These are phyloP conservation scores for Ceratocystis alfenasii DNA, from an alignment of 2,329 filamentous ascomycete genomes.

Conservation along the genomic window DNA sequence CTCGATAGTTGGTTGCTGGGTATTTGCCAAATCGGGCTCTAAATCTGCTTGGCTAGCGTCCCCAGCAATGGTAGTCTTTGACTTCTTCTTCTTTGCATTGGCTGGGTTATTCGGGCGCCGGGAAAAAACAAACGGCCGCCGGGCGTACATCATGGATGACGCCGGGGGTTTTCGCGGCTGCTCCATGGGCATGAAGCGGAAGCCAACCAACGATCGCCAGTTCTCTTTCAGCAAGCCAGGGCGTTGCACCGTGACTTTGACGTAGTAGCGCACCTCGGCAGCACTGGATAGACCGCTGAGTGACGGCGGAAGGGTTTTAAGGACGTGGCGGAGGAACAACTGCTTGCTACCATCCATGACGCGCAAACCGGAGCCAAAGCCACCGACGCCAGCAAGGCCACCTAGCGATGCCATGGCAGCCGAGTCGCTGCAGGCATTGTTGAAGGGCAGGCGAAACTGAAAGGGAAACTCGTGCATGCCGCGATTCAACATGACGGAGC, in stretches of 20 bases:
- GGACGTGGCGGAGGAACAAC: slow-evolving; percentile 58
- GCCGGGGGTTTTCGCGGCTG: slow-evolving; percentile 58
- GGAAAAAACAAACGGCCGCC: slow-evolving; percentile 52
- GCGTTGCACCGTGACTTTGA: slow-evolving; percentile 90
- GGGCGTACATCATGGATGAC: slow-evolving; percentile 71
- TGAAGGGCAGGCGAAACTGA: slow-evolving; percentile 64
- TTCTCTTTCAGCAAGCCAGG: slow-evolving; percentile 86
- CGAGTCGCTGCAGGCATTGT: slow-evolving; percentile 55
- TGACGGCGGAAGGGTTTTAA: slow-evolving; percentile 76
- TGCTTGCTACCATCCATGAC: slow-evolving; percentile 54
- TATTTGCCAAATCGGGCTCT: slow-evolving; percentile 20
- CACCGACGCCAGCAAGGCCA: slow-evolving; percentile 43
- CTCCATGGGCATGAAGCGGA: slow-evolving; percentile 89
- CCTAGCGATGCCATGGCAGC: slow-evolving; percentile 43
- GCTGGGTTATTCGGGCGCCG: slow-evolving; percentile 28
- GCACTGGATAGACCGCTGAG: slow-evolving; percentile 75
- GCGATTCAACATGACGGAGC: slow-evolving; percentile 48
- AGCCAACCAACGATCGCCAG: slow-evolving; percentile 53
- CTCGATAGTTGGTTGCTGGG: slow-evolving; percentile 56
- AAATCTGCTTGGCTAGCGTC: slow-evolving; percentile 4
- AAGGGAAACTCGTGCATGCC: slow-evolving; percentile 69
- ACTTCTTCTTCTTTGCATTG: slow-evolving; percentile 19
- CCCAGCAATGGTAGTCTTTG: background rate
- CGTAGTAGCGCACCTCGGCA: slow-evolving; percentile 84
- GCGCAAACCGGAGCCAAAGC: slow-evolving; percentile 41